A percentile compares a stretch with the other conserved stretches of the same genome.
phyloP scores from a whole-genome alignment of 2,329 filamentous ascomycete genomes.

The Xylariaceae sp. region DNA sequence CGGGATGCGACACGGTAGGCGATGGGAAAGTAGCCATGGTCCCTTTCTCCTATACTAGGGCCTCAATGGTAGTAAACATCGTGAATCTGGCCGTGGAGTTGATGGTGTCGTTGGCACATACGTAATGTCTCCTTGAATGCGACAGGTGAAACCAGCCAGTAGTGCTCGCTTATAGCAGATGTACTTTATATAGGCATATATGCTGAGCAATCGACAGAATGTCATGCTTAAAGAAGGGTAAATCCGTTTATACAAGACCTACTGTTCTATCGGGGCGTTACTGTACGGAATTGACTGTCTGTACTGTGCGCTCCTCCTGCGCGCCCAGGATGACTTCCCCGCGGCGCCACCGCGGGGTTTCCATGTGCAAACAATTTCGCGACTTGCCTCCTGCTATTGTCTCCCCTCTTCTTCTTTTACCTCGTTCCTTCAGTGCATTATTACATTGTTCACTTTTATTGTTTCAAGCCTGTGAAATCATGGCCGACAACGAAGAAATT shows the following conservation, averaged over 20 bases:
- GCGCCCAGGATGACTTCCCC: too few relatives aligned
- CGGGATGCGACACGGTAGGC: constrained; percentile 12
- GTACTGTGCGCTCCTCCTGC: background rate
- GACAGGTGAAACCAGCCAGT: background rate
- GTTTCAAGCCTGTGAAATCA: constrained; percentile 24
- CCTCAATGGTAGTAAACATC: background rate
- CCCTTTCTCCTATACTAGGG: background rate
- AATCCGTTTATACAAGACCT: background rate
- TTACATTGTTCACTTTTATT: background rate
- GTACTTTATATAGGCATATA: background rate
- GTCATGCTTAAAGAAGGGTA: background rate
- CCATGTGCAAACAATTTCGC: background rate
- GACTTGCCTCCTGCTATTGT: background rate
- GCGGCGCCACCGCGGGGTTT: background rate
- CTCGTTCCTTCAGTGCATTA: background rate
- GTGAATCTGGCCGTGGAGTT: background rate
- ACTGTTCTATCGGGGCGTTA: background rate
- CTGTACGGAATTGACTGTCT: background rate
- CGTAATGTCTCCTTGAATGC: background rate
- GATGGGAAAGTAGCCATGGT: constrained; percentile 9
- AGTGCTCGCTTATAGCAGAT: background rate
- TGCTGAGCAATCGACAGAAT: background rate
- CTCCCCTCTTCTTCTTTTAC: background rate
- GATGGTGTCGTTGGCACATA: background rate
- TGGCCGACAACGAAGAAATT: constrained; percentile 55